phyloP scores from a whole-genome alignment of 106 monocot species.

The Iris macrosiphon region DNA sequence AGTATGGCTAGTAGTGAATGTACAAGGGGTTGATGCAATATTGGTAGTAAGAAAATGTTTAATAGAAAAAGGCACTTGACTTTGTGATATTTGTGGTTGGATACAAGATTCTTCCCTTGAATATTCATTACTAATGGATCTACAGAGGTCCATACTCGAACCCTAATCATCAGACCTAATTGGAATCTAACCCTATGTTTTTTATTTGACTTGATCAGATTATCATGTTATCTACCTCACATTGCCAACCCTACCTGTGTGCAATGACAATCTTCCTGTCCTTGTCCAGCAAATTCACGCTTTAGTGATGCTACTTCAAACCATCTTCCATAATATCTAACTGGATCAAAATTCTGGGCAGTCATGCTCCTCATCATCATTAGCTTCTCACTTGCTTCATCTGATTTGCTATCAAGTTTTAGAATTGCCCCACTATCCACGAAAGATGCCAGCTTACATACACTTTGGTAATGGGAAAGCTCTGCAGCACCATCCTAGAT shows the following conservation, averaged over 20 bases:
- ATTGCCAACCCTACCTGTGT: slow-evolving; percentile 47
- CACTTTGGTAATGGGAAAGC: slow-evolving; percentile 7
- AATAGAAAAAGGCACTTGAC: too few relatives aligned
- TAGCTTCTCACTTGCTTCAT: slow-evolving; percentile 19
- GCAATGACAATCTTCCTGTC: slow-evolving; percentile 95
- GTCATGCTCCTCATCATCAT: slow-evolving; percentile 90
- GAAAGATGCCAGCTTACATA: slow-evolving; percentile 47
- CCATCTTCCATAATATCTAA: slow-evolving; percentile 90
- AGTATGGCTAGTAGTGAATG: too few relatives aligned
- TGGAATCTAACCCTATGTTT: too few relatives aligned
- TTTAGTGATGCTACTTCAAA: slow-evolving; percentile 98
- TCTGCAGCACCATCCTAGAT: slow-evolving; percentile 65
- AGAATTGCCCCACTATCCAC: slow-evolving; percentile 19
- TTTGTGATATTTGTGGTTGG: too few relatives aligned
- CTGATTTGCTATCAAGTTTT: slow-evolving; percentile 25
- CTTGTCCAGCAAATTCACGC: slow-evolving; percentile 88
- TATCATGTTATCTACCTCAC: background rate
- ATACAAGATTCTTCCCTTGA: too few relatives aligned
- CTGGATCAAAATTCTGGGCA: slow-evolving; percentile 76
- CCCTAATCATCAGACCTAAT: too few relatives aligned
- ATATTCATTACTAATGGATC: too few relatives aligned
- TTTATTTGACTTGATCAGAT: too few relatives aligned
- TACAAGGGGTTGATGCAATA: too few relatives aligned
- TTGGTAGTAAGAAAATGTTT: too few relatives aligned
- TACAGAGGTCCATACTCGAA: too few relatives aligned